These are phyloP conservation scores for Agaricus blazei DNA, from an alignment of 768 basidiomycete genomes.

Conservation along the genomic window DNA sequence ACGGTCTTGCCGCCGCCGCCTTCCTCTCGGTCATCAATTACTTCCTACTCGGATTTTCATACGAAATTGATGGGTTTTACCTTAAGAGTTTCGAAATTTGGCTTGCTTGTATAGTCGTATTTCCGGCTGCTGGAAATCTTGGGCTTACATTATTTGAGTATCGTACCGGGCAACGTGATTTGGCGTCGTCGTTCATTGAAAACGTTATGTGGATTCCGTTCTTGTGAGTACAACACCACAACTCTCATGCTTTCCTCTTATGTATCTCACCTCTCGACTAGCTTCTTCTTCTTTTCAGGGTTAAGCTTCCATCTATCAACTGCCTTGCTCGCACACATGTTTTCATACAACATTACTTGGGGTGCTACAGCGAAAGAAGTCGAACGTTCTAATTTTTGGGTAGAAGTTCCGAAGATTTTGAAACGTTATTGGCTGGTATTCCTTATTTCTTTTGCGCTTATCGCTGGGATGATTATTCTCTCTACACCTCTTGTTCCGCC, in stretches of 20 bases:
- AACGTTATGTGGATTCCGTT: conserved; percentile 66
- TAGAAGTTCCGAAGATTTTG: conserved; percentile 81
- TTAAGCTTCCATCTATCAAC: conserved; percentile 65
- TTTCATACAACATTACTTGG: conserved; percentile 78
- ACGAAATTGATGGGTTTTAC: conserved; percentile 67
- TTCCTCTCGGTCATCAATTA: conserved; percentile 66
- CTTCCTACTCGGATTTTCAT: conserved; percentile 56
- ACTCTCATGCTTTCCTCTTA: conserved; percentile 1
- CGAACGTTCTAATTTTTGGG: conserved; percentile 85
- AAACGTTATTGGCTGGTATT: conserved; percentile 73
- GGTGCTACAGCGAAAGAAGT: conserved; percentile 80
- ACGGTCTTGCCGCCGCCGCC: conserved; percentile 62
- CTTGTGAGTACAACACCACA: conserved; percentile 45
- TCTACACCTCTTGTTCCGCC: conserved; percentile 47
- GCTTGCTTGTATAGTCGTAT: conserved; percentile 67
- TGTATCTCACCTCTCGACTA: conserved; percentile 17
- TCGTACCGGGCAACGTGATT: conserved; percentile 52
- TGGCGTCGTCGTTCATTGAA: conserved; percentile 48
- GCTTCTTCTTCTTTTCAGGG: conserved; percentile 78
- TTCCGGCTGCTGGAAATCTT: conserved; percentile 65
- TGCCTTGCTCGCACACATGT: conserved; percentile 63
- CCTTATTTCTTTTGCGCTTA: conserved; percentile 42
- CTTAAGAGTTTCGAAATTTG: conserved; percentile 70
- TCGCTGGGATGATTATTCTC: conserved; percentile 55
- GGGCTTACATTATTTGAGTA: conserved; percentile 68